Evolutionary conservation across 78 protist species (phyloP).

Genomic region (Creolimax fragrantissima): DNA sequence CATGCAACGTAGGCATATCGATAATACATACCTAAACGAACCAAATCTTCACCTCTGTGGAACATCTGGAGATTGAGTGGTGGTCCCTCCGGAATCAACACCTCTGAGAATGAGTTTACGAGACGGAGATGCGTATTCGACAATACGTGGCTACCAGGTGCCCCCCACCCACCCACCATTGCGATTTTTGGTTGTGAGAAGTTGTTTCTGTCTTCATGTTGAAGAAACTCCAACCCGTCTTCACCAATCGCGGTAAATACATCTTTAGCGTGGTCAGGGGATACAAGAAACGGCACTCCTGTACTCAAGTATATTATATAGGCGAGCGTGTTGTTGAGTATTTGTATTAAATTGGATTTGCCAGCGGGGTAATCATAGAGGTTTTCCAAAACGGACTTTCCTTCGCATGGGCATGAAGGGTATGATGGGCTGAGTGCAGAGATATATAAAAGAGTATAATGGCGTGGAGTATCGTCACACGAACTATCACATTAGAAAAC

Average conservation of each 20-base stretch:
- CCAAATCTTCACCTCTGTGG: constrained; percentile 4
- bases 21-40: background rate
- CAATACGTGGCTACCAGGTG: background rate
- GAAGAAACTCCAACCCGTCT: background rate
- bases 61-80: constrained; percentile 34
- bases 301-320: too few relatives aligned
- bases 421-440: too few relatives aligned
- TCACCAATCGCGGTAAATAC: background rate
- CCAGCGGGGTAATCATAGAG: too few relatives aligned
- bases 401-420: too few relatives aligned
- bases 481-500: too few relatives aligned
- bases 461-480: too few relatives aligned
- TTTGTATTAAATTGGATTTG: too few relatives aligned
- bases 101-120: background rate
- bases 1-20: background rate
- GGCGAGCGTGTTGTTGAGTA: too few relatives aligned
- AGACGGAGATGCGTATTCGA: background rate
- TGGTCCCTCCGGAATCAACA: background rate
- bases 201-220: background rate
- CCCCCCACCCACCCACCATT: constrained; percentile 15
- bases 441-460: too few relatives aligned
- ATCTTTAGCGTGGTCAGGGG: background rate
- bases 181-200: constrained; percentile 8
- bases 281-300: background rate
- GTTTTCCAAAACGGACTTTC: too few relatives aligned